Percentiles rank a stretch among this genome's conserved stretches.
Conservation (phyloP, 2,329 filamentous ascomycete genomes). For the Alternaria triticimaculans region DNA sequence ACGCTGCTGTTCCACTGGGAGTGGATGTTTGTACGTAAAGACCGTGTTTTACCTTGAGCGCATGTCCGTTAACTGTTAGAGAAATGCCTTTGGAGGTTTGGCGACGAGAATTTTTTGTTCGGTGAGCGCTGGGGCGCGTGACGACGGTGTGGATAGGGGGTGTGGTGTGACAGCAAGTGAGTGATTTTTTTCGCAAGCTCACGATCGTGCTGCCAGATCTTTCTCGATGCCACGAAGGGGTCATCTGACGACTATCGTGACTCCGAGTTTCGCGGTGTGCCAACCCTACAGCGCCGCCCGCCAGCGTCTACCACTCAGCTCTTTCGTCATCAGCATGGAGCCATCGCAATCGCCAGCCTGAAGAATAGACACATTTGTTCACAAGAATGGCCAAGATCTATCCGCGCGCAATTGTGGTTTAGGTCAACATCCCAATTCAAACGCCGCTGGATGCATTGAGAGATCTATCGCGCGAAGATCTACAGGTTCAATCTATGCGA, state of each 20-base stretch:
- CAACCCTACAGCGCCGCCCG: background rate
- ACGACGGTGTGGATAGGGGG: slow-evolving; percentile 2
- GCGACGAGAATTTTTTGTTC: slow-evolving; percentile 13
- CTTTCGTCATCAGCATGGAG: background rate
- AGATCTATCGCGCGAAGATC: slow-evolving; percentile 12
- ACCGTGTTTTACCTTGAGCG: background rate
- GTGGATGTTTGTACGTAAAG: slow-evolving; percentile 35
- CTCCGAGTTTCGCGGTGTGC: background rate
- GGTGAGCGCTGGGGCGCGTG: slow-evolving; percentile 11
- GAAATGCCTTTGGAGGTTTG: slow-evolving; percentile 27
- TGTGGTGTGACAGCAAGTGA: slow-evolving; percentile 2
- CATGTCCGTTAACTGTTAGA: slow-evolving; percentile 28
- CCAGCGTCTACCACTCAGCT: background rate
- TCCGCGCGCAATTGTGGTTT: background rate
- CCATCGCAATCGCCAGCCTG: background rate
- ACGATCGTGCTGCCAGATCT: background rate
- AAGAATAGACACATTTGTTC: too few relatives aligned
- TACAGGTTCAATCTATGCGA: background rate
- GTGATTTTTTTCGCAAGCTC: background rate
- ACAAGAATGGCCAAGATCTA: background rate
- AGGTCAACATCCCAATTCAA: background rate
- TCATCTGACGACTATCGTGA: background rate
- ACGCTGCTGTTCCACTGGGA: slow-evolving; percentile 16
- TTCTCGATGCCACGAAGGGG: background rate
- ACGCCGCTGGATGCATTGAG: slow-evolving; percentile 15